These are phyloP conservation scores for Aspergillus japonicus DNA, from an alignment of 2,329 filamentous ascomycete genomes.

Conservation along the genomic window DNA sequence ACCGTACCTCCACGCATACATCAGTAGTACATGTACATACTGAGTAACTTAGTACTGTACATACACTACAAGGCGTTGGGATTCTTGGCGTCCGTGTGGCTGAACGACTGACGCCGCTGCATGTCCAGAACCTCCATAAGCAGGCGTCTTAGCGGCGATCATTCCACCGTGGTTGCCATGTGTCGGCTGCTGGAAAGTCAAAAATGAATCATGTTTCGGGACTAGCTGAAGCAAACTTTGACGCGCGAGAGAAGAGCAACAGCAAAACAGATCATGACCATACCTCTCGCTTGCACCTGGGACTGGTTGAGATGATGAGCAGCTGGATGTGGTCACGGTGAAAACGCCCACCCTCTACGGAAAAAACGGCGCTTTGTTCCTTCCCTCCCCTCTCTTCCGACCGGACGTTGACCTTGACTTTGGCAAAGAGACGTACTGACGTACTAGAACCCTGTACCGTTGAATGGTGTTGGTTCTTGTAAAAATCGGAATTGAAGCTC, in stretches of 20 bases:
- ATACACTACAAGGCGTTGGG: neutral
- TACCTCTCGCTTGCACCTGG: too few species aligned
- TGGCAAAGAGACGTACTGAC: too few species aligned
- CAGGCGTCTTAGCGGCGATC: slow-evolving; percentile 24
- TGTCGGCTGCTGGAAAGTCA: slow-evolving; percentile 23
- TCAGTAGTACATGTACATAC: too few species aligned
- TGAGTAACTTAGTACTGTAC: neutral
- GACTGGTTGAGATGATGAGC: too few species aligned
- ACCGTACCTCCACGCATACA: too few species aligned
- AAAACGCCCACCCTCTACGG: too few species aligned
- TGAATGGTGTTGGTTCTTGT: too few species aligned
- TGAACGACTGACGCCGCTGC: slow-evolving; percentile 16
- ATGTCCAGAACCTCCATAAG: slow-evolving; percentile 14
- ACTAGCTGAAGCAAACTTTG: neutral
- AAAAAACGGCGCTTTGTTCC: too few species aligned
- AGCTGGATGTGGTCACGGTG: too few species aligned
- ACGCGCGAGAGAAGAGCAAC: neutral
- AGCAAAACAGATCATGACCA: too few species aligned
- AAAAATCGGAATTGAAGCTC: neutral
- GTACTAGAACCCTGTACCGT: too few species aligned
- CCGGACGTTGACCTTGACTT: too few species aligned
- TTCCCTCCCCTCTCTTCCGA: neutral
- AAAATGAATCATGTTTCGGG: slow-evolving; percentile 14
- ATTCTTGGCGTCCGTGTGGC: slow-evolving; percentile 17
- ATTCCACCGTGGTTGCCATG: slow-evolving; percentile 28